Evolutionary conservation across 1,284 basidiomycete genomes (phyloP).

Genomic region (Sporisorium reilianum): DNA sequence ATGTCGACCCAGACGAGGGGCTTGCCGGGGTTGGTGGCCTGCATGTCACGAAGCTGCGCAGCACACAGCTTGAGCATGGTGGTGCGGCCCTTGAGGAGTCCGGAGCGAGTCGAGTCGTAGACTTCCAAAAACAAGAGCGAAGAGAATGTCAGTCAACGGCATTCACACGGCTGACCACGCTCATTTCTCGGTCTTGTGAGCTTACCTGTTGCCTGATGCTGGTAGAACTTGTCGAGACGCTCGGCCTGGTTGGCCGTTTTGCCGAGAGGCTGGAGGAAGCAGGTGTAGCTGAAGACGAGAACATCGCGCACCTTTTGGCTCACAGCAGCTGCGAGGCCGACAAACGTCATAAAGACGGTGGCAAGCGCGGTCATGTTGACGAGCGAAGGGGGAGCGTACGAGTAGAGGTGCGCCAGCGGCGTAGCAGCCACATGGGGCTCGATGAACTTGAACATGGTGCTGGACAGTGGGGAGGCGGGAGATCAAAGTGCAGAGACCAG

Average conservation of each 20-base stretch:
- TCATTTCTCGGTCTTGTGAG: neutral
- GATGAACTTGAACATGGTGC: slow-evolving; percentile 28
- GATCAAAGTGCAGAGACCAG: neutral
- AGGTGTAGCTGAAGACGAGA: slow-evolving; percentile 66
- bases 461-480: neutral
- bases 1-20: slow-evolving; percentile 83
- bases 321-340: slow-evolving; percentile 45
- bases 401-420: slow-evolving; percentile 42
- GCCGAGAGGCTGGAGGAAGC: slow-evolving; percentile 68
- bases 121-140: slow-evolving; percentile 31
- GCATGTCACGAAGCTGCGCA: slow-evolving; percentile 75
- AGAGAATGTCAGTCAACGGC: slow-evolving; percentile 1
- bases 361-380: slow-evolving; percentile 33
- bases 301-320: slow-evolving; percentile 50
- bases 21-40: slow-evolving; percentile 71
- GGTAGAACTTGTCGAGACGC: slow-evolving; percentile 67
- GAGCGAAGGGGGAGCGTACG: slow-evolving; percentile 25
- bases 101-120: slow-evolving; percentile 66
- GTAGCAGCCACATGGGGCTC: slow-evolving; percentile 28
- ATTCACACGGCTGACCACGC: too few relatives aligned
- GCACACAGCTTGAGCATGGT: slow-evolving; percentile 74
- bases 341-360: slow-evolving; percentile 24
- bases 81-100: slow-evolving; percentile 65
- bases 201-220: slow-evolving; percentile 65
- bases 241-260: slow-evolving; percentile 66